A percentile compares a stretch with the other conserved stretches of the same genome.
These are phyloP conservation scores for Dimargaris cristalligena DNA, from an alignment of 192 early-diverging fungal genomes.

Conservation along the genomic window DNA sequence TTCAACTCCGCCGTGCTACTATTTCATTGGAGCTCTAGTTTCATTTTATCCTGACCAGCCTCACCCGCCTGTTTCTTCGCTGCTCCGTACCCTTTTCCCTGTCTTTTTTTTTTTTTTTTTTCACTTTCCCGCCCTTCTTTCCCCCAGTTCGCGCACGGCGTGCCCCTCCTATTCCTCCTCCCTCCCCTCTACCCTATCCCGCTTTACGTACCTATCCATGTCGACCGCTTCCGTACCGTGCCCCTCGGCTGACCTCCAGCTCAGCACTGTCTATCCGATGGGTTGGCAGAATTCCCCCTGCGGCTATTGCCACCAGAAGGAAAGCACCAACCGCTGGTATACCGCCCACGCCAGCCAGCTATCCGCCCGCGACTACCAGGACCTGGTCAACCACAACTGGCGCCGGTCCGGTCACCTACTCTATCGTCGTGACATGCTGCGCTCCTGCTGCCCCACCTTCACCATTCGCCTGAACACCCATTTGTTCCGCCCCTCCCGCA, in stretches of 20 bases:
- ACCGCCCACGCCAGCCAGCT: neutral
- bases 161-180: neutral
- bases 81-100: too few species aligned
- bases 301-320: constrained; percentile 6
- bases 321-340: neutral
- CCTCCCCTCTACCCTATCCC: neutral
- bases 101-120: neutral
- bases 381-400: constrained; percentile 27
- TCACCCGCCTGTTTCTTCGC: too few species aligned
- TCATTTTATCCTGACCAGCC: too few species aligned
- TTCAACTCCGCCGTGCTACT: too few species aligned
- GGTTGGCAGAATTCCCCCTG: neutral
- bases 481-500: constrained; percentile 19
- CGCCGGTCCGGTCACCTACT: constrained; percentile 20
- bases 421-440: neutral
- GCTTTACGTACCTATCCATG: neutral
- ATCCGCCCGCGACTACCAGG: constrained; percentile 22
- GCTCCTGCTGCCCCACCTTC: constrained; percentile 10
- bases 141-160: neutral
- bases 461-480: constrained; percentile 17
- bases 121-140: too few species aligned
- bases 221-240: neutral
- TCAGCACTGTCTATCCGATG: neutral
- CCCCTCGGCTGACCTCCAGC: neutral
- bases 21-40: too few species aligned